Evolutionary conservation across 2,329 filamentous ascomycete species (phyloP).

Genomic region (Neoarthrinium moseri): DNA sequence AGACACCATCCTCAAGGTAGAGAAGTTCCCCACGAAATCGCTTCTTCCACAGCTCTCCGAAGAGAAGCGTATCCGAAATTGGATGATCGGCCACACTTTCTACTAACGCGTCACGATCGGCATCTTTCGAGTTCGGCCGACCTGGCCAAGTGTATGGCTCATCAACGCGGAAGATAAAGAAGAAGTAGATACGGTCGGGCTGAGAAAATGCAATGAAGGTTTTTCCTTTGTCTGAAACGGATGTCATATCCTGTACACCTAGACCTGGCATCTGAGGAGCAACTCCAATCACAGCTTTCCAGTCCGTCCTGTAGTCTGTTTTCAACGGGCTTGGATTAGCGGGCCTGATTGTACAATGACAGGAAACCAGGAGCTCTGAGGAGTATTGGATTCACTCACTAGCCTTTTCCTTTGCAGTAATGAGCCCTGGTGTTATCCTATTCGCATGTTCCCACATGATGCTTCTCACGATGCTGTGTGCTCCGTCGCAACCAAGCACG

Average conservation of each 20-base stretch:
- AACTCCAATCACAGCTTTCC: neutral
- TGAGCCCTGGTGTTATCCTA: conserved; percentile 11
- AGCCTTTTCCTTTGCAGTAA: conserved; percentile 15
- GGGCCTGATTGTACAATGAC: conserved; percentile 14
- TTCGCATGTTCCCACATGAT: conserved; percentile 23
- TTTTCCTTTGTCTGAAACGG: conserved; percentile 7
- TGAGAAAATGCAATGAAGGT: conserved; percentile 7
- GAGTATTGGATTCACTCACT: neutral
- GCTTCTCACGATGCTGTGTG: conserved; percentile 10
- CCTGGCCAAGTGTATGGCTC: conserved; percentile 17
- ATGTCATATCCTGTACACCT: conserved; percentile 7
- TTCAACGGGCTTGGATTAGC: neutral
- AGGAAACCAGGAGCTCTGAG: conserved; percentile 15
- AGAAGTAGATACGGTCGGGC: conserved; percentile 17
- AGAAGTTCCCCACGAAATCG: conserved; percentile 21
- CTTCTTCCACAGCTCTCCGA: conserved; percentile 26
- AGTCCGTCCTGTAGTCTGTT: neutral
- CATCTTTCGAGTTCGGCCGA: conserved; percentile 25
- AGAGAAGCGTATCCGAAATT: conserved; percentile 20
- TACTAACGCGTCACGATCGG: conserved; percentile 24
- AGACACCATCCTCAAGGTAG: conserved; percentile 30
- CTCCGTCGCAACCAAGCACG: conserved; percentile 15
- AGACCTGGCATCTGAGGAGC: neutral
- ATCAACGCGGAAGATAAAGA: conserved; percentile 21
- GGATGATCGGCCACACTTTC: conserved; percentile 19